phyloP scores from a whole-genome alignment of 179 eudicot genomes.

The Silene vulgaris region DNA sequence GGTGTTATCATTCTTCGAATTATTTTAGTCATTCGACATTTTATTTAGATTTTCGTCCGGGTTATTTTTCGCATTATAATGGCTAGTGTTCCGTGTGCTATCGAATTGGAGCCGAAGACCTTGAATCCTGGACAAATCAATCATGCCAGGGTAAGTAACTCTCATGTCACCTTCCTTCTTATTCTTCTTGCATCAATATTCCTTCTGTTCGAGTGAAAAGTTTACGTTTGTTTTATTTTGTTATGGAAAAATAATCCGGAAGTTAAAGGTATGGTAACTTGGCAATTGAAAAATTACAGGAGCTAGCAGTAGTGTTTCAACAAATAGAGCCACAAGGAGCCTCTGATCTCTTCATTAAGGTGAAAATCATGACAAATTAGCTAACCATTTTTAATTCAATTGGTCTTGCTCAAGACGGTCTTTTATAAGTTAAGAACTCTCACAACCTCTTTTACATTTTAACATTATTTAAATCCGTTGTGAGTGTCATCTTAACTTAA shows the following conservation, averaged over 20 bases:
- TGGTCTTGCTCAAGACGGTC: neutral
- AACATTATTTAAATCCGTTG: too few species aligned
- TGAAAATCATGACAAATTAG: neutral
- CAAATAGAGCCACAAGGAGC: conserved; percentile 19
- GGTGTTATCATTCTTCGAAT: too few species aligned
- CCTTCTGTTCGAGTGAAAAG: neutral
- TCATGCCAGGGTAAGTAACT: conserved; percentile 23
- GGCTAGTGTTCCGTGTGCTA: conserved; percentile 26
- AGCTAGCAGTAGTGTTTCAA: conserved; percentile 26
- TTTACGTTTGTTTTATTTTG: too few species aligned
- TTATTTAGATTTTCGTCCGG: neutral
- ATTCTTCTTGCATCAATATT: neutral
- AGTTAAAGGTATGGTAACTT: too few species aligned
- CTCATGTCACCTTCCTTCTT: neutral
- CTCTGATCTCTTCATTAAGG: conserved; percentile 19
- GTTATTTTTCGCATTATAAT: neutral
- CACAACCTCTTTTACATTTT: too few species aligned
- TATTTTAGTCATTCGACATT: neutral
- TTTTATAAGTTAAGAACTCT: too few species aligned
- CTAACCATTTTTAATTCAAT: neutral
- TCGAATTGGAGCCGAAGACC: conserved; percentile 36
- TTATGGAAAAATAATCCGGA: too few species aligned
- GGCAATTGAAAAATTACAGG: conserved; percentile 7
- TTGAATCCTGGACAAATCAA: conserved; percentile 23
- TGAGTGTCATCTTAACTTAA: too few species aligned